Evolutionary conservation across 177 flowering plant species (phyloP), one percentile per base, ranked within the genome.

Genomic region (Vitis hybrid): DNA sequence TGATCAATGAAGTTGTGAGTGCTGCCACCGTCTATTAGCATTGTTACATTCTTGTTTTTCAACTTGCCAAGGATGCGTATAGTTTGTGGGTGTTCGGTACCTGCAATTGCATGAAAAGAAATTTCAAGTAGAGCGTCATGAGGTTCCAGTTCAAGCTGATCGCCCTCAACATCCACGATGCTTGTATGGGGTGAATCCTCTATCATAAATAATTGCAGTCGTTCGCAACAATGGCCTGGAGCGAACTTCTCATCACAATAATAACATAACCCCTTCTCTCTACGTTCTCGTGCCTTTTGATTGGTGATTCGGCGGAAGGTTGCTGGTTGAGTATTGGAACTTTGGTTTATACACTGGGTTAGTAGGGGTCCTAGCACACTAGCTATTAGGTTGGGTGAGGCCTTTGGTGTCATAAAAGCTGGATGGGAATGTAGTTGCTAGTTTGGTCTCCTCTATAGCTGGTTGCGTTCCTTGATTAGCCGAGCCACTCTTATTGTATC

Each of bases 171-270:
- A 23, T 61, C 15, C 6, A 1, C 17, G 1, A 0, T n/a, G 48
- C 2, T 1, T 51, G 17, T 14, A 30, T 61, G 18, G 6, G 45
- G 52, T 1, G 13, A 39, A n/a, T 63, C 52, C 66, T 39, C 30
- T 2, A 63, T 39, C 26, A 63, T 48, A 1, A 23, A 23, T 23
- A 23, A 23, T 23, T 23, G 23, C 2, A 0, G 1, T 23, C 2
- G 0, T 23, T 23, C 52, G 4, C 51, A 39, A 39, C 66, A 1
- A 12, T 63, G 66, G 12, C 66, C 66, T 1, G 9, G 54, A 4
- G 26, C 11, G 21, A 9, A 63, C 17, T 63, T 63, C 52, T 63
- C 66, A 10, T 63, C 66, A 48, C 66, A 48, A 13, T 63, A 63
- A n/a, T 63, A 63, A 4, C 39, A 60, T 19, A 60, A 30, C 2